phyloP scores from a whole-genome alignment of 768 basidiomycete genomes.

The Pleurotus salmoneostramineus region DNA sequence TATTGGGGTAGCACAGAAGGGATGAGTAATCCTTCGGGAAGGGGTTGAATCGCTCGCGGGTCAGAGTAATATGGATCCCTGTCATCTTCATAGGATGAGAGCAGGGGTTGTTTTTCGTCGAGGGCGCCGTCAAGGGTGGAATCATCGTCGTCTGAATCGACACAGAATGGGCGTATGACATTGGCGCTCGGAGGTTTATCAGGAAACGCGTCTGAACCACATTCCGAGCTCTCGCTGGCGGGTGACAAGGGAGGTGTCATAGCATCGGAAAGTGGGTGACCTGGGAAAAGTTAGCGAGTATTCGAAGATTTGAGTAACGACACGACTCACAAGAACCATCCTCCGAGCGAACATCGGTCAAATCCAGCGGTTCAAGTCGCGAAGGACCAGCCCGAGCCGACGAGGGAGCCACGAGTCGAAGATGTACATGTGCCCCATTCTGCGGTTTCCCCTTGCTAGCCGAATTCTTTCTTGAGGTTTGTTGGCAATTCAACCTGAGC shows the following conservation, averaged over 20 bases:
- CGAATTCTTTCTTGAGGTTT: conserved; percentile 21
- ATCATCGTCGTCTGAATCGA: conserved; percentile 39
- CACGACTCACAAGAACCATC: conserved; percentile 12
- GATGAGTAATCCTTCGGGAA: conserved; percentile 22
- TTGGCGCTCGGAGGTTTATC: conserved; percentile 19
- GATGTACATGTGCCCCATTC: conserved; percentile 25
- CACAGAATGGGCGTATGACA: conserved; percentile 29
- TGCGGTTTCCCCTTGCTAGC: conserved; percentile 37
- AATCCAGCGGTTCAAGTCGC: neutral
- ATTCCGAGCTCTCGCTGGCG: conserved; percentile 7
- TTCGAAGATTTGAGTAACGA: neutral
- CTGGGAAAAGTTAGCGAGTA: neutral
- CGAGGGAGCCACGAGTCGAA: conserved; percentile 13
- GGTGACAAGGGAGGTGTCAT: conserved; percentile 14
- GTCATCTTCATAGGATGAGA: conserved; percentile 18
- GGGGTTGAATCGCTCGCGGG: conserved; percentile 9
- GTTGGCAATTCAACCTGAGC: conserved; percentile 41
- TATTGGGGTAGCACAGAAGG: conserved; percentile 35
- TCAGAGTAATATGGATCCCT: conserved; percentile 17
- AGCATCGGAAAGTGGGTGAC: conserved; percentile 13
- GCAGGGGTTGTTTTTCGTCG: conserved; percentile 16
- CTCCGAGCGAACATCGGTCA: conserved; percentile 7
- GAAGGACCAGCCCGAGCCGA: conserved; percentile 6
- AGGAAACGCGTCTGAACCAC: neutral
- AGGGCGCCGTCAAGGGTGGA: conserved; percentile 18